These are phyloP conservation scores for Sorghum bicolor DNA, from an alignment of 176 grass and related monocot species.

Conservation along the genomic window DNA sequence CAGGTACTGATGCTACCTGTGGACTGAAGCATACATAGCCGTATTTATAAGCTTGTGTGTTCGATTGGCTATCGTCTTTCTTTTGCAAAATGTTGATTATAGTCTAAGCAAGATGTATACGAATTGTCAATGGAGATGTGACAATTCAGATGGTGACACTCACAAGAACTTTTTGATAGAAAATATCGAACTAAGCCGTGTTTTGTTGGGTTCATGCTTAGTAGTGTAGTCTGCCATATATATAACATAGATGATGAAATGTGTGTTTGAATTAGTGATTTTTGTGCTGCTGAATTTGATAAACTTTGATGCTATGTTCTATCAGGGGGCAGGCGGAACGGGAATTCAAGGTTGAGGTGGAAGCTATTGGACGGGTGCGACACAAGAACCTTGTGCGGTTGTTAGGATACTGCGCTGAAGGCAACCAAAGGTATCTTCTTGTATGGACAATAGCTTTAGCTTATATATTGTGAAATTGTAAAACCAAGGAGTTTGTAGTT, in stretches of 20 bases:
- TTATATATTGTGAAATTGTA: slow-evolving; percentile 13
- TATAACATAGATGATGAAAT: slow-evolving; percentile 11
- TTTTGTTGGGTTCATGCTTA: slow-evolving; percentile 29
- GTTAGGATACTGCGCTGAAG: slow-evolving; percentile 93
- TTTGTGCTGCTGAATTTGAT: slow-evolving; percentile 27
- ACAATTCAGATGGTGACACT: slow-evolving; percentile 38
- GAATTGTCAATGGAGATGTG: slow-evolving; percentile 28
- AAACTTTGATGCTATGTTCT: slow-evolving; percentile 31
- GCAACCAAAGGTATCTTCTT: slow-evolving; percentile 77
- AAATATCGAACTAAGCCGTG: not conserved
- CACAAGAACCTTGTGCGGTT: slow-evolving; percentile 97
- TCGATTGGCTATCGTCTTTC: slow-evolving; percentile 3
- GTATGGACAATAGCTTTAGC: not conserved
- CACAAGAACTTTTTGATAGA: slow-evolving; percentile 5
- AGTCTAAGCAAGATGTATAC: slow-evolving; percentile 32
- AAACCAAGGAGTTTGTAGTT: not conserved
- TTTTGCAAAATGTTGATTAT: slow-evolving; percentile 23
- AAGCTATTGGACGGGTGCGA: slow-evolving; percentile 91
- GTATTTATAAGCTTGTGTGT: slow-evolving; percentile 10
- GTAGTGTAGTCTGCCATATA: slow-evolving; percentile 6
- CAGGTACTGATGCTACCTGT: slow-evolving; percentile 48
- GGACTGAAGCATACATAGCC: not conserved
- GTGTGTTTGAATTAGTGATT: slow-evolving; percentile 2
- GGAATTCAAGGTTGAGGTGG: slow-evolving; percentile 98
- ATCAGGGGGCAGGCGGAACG: slow-evolving; percentile 91